Base-by-base conservation (phyloP, 371 early-diverging fungal species). In the Mortierella sp. region DNA sequence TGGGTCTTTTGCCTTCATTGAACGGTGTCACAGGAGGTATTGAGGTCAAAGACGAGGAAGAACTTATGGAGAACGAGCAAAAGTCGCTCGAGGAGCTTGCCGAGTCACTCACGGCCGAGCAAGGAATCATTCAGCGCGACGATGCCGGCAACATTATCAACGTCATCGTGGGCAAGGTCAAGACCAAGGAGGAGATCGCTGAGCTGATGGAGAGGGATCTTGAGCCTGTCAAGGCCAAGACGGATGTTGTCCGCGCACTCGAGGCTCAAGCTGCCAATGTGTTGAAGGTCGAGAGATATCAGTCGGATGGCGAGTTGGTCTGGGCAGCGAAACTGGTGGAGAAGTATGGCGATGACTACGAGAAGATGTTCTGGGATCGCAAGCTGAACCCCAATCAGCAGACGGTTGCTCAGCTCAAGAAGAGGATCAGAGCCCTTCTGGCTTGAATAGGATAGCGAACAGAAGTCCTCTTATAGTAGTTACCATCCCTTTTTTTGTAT, bases 351-450 rank as follows among this genome's bases (percentile, higher is more conserved):
- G 85, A 88, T 50, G 89, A 96, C 60, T 95, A 92, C 53, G 84
- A 89, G 11, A 93, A 91, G 54, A 97, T 97, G 96, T 89, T 91
- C 59, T 83, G 95, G 90, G 97, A 97, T 61, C 83, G 84, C 51
- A 87, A 91, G 54, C 80, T 96, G 39, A 97, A 97, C 76, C 68
- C 73, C 47, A 90, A 92, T 79, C 96, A 95, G 80, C 86, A 90
- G 47, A 92, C 95, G 0, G 86, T 80, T 11, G 86, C 84, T 31
- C 95, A 97, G 79, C 75, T 97, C 56, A 86, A 85, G 78, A 88
- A 86, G 73, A 92, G 90, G 79, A 76, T 76, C 28, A 46, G 31
- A 17, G 31, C 76, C 7, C 48, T 84, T 26, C 34, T 87, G 51
- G 59, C 64, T 21, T 69, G 57, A 64, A 42, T 15, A n/a, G n/a